Base-by-base conservation (phyloP, 352 stramenopile genomes). In the Pythium utonaiense region DNA sequence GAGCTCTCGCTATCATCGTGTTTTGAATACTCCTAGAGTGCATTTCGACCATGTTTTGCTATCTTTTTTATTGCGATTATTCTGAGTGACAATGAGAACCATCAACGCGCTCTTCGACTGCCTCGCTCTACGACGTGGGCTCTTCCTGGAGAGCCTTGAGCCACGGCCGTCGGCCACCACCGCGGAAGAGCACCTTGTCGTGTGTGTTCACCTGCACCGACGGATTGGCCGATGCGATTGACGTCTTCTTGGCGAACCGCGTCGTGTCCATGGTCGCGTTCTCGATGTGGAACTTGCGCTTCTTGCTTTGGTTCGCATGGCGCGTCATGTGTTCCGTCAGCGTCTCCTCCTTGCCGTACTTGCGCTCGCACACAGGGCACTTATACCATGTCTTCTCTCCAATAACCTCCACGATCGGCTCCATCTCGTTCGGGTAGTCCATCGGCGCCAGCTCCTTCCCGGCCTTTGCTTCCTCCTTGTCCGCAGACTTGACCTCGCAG, bases 131-230 rank as follows among this genome's bases (percentile, higher is more conserved):
- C 30, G 63, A 59, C 14, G 64, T 64, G 1, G 48, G 34, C n/a
- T 75, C 60, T 51, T 92, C 80, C 21, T 77, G 73, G 31, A 93
- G 70, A 45, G 81, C 74, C 62, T 90, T 77, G 44, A 95, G 75
- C 86, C 86, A 95, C 47, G 78, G 77, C 33, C 84, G 82, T 14
- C 83, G 77, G 3, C 86, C 86, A 31, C 64, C 65, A 25, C 86
- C 86, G 4, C 86, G 78, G 64, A 95, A 95, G 61, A 93, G 85
- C 33, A 95, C 86, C 41, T 78, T 73, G 62, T 95, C 82, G 69
- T 95, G 83, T 27, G 83, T 93, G 66, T 95, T 93, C 40, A 95
- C 82, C 56, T 95, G 86, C 31, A 95, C 86, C 0, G 83, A 93
- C 51, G 86, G 86, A 64, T 95, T 95, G 3, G 86, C 83, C 28